Evolutionary conservation across 106 monocot genomes (phyloP).

Genomic region (Allium sativum): DNA sequence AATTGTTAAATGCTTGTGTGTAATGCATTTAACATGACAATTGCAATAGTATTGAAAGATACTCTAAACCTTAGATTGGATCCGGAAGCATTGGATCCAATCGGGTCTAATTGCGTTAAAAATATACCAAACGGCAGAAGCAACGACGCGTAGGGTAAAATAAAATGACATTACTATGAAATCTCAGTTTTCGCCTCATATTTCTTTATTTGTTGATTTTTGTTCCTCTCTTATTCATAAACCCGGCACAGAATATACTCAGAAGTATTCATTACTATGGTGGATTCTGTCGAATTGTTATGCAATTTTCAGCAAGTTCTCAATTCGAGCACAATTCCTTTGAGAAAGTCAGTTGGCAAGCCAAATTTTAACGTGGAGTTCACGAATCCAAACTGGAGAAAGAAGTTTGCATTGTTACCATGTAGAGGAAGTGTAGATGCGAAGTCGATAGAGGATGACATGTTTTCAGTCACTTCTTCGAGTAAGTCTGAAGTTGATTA

Average conservation of each 20-base stretch:
- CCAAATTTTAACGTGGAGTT: not conserved
- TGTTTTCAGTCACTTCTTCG: constrained; percentile 78
- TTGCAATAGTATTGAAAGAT: too few relatives aligned
- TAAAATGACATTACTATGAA: too few relatives aligned
- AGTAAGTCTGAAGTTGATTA: constrained; percentile 77
- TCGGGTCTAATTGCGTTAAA: too few relatives aligned
- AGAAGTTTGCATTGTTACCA: not conserved
- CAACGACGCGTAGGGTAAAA: too few relatives aligned
- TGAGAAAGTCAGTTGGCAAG: not conserved
- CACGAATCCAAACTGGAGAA: constrained; percentile 8
- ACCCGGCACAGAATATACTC: not conserved
- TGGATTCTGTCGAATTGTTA: constrained; percentile 20
- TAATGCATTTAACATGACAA: too few relatives aligned
- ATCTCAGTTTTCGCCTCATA: too few relatives aligned
- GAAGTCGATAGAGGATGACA: constrained; percentile 25
- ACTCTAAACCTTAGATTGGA: too few relatives aligned
- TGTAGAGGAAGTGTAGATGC: constrained; percentile 24
- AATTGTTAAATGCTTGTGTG: too few relatives aligned
- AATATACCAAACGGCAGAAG: too few relatives aligned
- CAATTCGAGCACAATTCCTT: not conserved
- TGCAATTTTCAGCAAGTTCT: not conserved
- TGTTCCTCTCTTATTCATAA: not conserved
- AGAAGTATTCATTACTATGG: constrained; percentile 15
- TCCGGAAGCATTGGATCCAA: too few relatives aligned
- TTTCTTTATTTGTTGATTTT: too few relatives aligned